A percentile compares a stretch with the other conserved stretches of the same genome.
These are phyloP conservation scores for Xylaria sp. DNA, from an alignment of 2,329 filamentous ascomycete genomes.

Conservation along the genomic window DNA sequence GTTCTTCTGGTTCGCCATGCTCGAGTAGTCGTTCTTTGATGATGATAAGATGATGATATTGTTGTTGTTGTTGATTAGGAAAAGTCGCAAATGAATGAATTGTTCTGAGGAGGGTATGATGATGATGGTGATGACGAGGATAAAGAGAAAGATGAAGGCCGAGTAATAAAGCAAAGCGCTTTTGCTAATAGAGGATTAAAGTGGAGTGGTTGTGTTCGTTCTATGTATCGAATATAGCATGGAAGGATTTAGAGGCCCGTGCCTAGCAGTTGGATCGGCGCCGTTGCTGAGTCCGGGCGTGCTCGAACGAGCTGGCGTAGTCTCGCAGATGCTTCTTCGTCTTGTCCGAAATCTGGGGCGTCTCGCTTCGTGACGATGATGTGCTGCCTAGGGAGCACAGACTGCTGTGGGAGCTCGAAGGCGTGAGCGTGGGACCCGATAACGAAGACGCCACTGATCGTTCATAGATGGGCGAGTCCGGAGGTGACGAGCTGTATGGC, in stretches of 20 bases:
- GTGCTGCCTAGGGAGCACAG: conserved; percentile 71
- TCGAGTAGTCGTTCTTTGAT: conserved; percentile 20
- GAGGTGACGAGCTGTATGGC: conserved; percentile 48
- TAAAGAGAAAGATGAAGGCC: neutral
- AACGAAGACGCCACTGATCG: conserved; percentile 30
- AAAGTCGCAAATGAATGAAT: conserved; percentile 29
- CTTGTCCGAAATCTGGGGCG: conserved; percentile 62
- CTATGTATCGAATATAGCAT: conserved; percentile 13
- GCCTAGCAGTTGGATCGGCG: conserved; percentile 53
- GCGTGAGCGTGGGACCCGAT: conserved; percentile 48
- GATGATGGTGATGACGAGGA: neutral
- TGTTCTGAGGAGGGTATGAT: conserved; percentile 11
- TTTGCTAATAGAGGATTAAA: conserved; percentile 22
- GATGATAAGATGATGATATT: neutral
- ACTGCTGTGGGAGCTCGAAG: conserved; percentile 78
- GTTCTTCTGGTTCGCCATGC: conserved; percentile 22
- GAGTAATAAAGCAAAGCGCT: conserved; percentile 22
- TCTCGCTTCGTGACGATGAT: conserved; percentile 48
- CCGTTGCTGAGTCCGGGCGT: conserved; percentile 56
- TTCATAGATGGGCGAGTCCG: conserved; percentile 36
- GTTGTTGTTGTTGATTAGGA: conserved; percentile 16
- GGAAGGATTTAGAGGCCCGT: conserved; percentile 1
- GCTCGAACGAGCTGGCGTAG: conserved; percentile 86
- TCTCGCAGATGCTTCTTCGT: conserved; percentile 73
- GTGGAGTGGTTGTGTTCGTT: conserved; percentile 20